These are phyloP conservation scores for Xylariales sp. DNA, from an alignment of 2,329 filamentous ascomycete species.

Conservation along the genomic window DNA sequence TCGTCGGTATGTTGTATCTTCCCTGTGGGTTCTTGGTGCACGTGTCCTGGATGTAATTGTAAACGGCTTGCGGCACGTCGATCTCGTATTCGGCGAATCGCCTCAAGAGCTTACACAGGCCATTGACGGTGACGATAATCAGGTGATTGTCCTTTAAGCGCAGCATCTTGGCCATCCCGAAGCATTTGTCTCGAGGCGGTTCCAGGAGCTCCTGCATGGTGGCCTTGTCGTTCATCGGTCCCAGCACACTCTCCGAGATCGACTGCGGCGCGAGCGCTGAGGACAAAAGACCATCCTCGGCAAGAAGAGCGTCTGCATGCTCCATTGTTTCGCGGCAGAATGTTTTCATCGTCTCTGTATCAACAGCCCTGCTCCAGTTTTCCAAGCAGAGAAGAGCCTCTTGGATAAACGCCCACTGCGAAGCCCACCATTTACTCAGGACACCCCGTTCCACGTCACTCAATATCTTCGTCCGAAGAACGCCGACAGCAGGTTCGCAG, in stretches of 20 bases:
- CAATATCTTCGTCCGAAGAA: constrained; percentile 51
- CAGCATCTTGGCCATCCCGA: constrained; percentile 81
- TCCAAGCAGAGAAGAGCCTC: constrained; percentile 81
- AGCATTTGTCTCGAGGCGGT: constrained; percentile 56
- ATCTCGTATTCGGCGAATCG: constrained; percentile 75
- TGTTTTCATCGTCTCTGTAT: constrained; percentile 77
- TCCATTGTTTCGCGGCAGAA: constrained; percentile 96
- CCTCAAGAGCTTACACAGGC: constrained; percentile 78
- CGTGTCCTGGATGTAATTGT: constrained; percentile 60
- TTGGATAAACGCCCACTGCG: constrained; percentile 75
- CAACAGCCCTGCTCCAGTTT: constrained; percentile 70
- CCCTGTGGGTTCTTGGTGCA: constrained; percentile 56
- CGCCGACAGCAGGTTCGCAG: constrained; percentile 51
- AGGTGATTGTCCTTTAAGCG: constrained; percentile 85
- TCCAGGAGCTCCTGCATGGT: constrained; percentile 51
- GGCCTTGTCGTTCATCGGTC: constrained; percentile 23
- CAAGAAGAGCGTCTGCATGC: constrained; percentile 79
- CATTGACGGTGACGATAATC: constrained; percentile 72
- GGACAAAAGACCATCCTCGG: constrained; percentile 78
- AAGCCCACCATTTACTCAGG: constrained; percentile 75
- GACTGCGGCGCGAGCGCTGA: constrained; percentile 51
- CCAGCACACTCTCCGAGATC: constrained; percentile 21
- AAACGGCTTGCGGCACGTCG: constrained; percentile 57
- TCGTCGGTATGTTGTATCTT: constrained; percentile 64
- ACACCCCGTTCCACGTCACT: constrained; percentile 58